Evolutionary conservation across 177 flowering plant species (phyloP).

Genomic region (Vitis hybrid): DNA sequence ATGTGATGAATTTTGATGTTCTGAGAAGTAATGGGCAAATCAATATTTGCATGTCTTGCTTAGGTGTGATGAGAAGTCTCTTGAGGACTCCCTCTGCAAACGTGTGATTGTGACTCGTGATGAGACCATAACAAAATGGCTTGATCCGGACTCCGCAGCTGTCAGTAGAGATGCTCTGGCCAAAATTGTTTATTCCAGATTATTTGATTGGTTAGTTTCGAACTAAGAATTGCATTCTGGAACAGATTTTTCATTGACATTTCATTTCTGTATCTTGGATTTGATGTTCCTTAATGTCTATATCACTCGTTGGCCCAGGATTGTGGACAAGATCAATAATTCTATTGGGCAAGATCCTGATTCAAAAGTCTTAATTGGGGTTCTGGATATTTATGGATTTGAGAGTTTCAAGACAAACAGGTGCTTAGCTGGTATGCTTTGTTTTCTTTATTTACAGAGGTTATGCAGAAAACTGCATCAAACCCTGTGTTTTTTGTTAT

Average conservation of each 20-base stretch:
- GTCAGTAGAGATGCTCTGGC: constrained; percentile 94
- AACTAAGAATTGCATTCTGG: background rate
- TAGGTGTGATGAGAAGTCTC: constrained; percentile 91
- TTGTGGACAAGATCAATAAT: constrained; percentile 82
- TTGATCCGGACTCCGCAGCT: constrained; percentile 89
- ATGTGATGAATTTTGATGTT: background rate
- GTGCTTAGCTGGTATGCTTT: constrained; percentile 98
- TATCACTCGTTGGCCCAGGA: constrained; percentile 45
- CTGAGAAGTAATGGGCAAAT: background rate
- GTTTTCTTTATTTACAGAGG: constrained; percentile 36
- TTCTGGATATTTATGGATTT: constrained; percentile 96
- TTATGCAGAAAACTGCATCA: constrained; percentile 32
- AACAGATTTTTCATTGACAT: background rate
- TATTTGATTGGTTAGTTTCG: constrained; percentile 85
- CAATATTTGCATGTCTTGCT: constrained; percentile 13
- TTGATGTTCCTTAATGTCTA: background rate
- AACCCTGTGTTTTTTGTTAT: constrained; percentile 11
- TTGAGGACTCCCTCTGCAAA: constrained; percentile 91
- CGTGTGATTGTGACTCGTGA: constrained; percentile 95
- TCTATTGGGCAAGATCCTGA: constrained; percentile 94
- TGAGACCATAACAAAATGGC: constrained; percentile 82
- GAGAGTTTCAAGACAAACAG: constrained; percentile 99
- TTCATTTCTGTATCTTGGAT: background rate
- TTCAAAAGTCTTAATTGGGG: constrained; percentile 81
- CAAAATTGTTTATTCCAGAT: constrained; percentile 78